Conservation (phyloP, 2,329 filamentous ascomycete genomes). For the Colletotrichum acutatum region DNA sequence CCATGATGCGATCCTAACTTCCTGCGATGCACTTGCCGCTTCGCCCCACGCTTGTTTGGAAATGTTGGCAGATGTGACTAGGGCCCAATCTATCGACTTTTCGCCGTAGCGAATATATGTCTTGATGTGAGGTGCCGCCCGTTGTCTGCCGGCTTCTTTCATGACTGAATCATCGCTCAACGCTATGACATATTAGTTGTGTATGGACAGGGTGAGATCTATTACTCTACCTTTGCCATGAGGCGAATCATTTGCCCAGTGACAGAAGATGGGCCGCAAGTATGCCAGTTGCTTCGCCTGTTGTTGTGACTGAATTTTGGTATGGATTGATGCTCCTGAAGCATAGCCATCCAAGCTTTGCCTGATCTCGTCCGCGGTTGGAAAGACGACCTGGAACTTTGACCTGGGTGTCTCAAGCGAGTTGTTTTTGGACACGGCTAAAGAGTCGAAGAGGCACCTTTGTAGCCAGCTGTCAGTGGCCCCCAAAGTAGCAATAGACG, state of each 20-base stretch:
- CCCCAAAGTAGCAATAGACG: conserved; percentile 85
- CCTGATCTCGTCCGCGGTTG: conserved; percentile 82
- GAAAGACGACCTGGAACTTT: conserved; percentile 80
- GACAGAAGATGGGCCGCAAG: conserved; percentile 75
- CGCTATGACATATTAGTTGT: conserved; percentile 38
- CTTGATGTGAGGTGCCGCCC: conserved; percentile 89
- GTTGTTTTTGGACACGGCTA: conserved; percentile 48
- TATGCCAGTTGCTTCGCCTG: conserved; percentile 82
- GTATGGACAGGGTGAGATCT: too few relatives aligned
- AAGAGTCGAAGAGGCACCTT: conserved; percentile 67
- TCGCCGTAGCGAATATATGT: conserved; percentile 79
- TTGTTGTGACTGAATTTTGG: conserved; percentile 75
- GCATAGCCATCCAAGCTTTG: conserved; percentile 80
- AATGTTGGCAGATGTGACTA: conserved; percentile 91
- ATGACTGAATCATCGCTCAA: conserved; percentile 38
- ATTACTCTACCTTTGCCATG: conserved; percentile 45
- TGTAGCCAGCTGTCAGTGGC: conserved; percentile 77
- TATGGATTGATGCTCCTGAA: conserved; percentile 85
- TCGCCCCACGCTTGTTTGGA: conserved; percentile 92
- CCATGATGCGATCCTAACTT: conserved; percentile 81
- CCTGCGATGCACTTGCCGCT: conserved; percentile 62
- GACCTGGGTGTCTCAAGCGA: conserved; percentile 47
- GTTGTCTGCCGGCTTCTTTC: conserved; percentile 68
- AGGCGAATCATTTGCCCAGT: conserved; percentile 76
- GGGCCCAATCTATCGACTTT: conserved; percentile 80